phyloP scores from a whole-genome alignment of 768 basidiomycete species.

The Neoboletus brunneissimus region DNA sequence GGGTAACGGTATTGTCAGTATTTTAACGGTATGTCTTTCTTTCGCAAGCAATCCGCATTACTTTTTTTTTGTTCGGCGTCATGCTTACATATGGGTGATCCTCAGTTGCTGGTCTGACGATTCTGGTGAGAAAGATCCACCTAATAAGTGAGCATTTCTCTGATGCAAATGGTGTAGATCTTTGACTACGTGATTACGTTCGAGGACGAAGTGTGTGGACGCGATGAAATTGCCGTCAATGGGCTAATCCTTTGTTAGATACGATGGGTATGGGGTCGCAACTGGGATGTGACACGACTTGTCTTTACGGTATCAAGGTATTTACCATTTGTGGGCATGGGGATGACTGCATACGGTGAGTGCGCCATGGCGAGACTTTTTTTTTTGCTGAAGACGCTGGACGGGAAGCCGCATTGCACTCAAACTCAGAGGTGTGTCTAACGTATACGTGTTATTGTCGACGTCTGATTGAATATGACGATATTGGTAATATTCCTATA shows the following conservation, averaged over 20 bases:
- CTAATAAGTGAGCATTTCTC: background rate
- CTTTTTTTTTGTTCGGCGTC: background rate
- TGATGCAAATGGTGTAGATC: constrained; percentile 1
- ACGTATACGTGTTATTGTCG: background rate
- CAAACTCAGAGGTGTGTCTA: constrained; percentile 7
- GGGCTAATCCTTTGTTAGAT: constrained; percentile 4
- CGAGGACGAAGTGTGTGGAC: constrained; percentile 7
- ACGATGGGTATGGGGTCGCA: constrained; percentile 19
- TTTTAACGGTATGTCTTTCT: constrained; percentile 9
- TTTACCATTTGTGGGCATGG: constrained; percentile 15
- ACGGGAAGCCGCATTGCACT: constrained; percentile 3
- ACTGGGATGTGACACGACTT: constrained; percentile 13
- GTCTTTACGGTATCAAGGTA: constrained; percentile 21
- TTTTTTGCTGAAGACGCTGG: background rate
- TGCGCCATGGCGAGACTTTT: too few relatives aligned
- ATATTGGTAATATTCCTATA: background rate
- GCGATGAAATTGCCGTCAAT: too few relatives aligned
- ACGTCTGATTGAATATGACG: background rate
- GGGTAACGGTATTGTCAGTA: constrained; percentile 2
- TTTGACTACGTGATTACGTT: constrained; percentile 12
- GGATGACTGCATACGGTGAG: constrained; percentile 15
- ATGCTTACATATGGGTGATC: background rate
- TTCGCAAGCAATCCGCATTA: background rate
- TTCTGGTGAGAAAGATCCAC: constrained; percentile 8
- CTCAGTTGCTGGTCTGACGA: constrained; percentile 16